Base-by-base conservation (phyloP, 2,329 filamentous ascomycete genomes). In the Beauveria sp. region DNA sequence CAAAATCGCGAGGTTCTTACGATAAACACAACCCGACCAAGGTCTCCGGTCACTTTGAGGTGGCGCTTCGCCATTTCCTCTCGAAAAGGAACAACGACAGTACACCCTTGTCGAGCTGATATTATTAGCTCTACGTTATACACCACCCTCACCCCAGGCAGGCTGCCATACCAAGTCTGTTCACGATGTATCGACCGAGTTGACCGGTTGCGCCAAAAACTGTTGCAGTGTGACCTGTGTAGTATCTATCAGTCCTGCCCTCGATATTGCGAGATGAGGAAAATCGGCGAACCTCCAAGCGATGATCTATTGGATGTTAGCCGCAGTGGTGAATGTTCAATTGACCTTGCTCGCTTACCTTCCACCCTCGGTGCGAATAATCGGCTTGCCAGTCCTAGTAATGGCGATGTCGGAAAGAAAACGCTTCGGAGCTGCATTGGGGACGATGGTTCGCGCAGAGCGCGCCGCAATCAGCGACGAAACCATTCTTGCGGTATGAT, bases 21-120 rank as follows among this genome's bases (percentile, higher is more conserved):
- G 69, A 96, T 82, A 76, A 99, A 97, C 69, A 89, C 80, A 61
- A 99, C 84, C 68, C 91, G 85, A 64, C 94, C 94, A 63, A 99
- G 81, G 76, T 99, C 94, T 77, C 94, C 94, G n/a, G 91, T 83
- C 62, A 96, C 87, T 79, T 97, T 97, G 71, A 99, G 81, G 79
- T 97, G 93, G 68, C 94, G 88, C 84, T 97, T 97, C 68, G 89
- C 82, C 92, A 97, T 97, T 77, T 97, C 94, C 80, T 99, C 94
- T 51, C 94, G 88, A 82, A 86, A 99, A 55, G 94, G 94, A 63
- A 97, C 77, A 63, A 99, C 86, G 46, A 99, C 94, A 44, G 89
- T 96, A 77, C 91, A 96, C 87, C 94, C 94, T 78, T 92, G 86
- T 65, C 90, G 88, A 68, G 94, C 93, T 96, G 55, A 41, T 47